Base-by-base conservation (phyloP, 2,329 filamentous ascomycete genomes). In the Phaeomoniella chlamydospora region DNA sequence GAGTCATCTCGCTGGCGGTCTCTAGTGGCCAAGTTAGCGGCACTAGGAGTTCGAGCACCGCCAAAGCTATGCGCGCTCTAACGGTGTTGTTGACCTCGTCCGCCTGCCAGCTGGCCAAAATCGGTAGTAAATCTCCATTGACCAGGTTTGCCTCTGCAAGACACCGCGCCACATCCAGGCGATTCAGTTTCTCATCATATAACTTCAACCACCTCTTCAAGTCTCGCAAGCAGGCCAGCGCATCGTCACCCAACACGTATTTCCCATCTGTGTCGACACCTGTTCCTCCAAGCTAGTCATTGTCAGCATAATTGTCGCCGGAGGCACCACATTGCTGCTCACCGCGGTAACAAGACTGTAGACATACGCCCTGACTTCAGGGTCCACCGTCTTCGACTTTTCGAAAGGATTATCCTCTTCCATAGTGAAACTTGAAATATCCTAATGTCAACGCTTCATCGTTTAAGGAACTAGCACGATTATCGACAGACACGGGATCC, bases 21-120 rank as follows among this genome's bases (percentile, higher is more conserved):
- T 94, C 84, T 50, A 94, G 69, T 0, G 90, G 88, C 88, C 88
- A 96, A 13, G 90, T 98, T 50, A 98, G 62, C 3, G 87, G 86
- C 1, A 93, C 84, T 51, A 98, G 70, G 33, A 98, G 65, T 59
- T 98, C 88, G 57, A 94, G 68, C 58, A 85, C 92, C 37, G 85
- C 80, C 45, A 96, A 64, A 2, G 85, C 82, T 43, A 90, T 70
- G 51, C 83, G 80, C 15, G 80, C 72, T 59, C 80, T 84, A 58
- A 84, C 72, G 44, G 74, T 80, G 61, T 79, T 81, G 33, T 82
- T 75, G 40, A 72, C 73, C 3, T 71, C 73, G 43, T 74, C 77
- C 43, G 83, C 79, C 36, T 79, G 72, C 83, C 84, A 94, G 41
- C 75, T 64, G 6, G 84, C 78, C 15, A 98, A 67, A 44, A 98